Evolutionary conservation across 495 filamentous ascomycete species (phyloP), one percentile per base, ranked within the genome.

Genomic region (Hypoxylon fragiforme): DNA sequence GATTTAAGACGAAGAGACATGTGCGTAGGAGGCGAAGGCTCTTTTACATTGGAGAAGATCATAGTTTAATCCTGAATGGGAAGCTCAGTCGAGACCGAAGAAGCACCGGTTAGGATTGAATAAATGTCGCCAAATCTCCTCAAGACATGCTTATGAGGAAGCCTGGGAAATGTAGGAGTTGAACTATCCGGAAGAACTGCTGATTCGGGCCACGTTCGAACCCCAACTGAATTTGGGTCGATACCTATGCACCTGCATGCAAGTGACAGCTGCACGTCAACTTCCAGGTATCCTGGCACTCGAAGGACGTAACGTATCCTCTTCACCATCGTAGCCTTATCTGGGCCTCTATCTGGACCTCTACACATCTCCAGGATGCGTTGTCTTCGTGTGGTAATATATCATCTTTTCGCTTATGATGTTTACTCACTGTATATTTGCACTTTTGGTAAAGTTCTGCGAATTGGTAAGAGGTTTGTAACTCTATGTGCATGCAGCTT

Each of bases 51-150:
- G 46, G 38, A 42, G 57, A 50, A 40, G 24, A 50, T 50, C 19
- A 43, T 13, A 34, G 40, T 53, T 52, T 46, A 37, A 28, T 45
- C 53, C 52, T 42, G 53, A 68, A 60, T 36, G 42, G 65, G 65
- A 50, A 68, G 56, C 46, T 63, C 48, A 9, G 59, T 54, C 40
- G 36, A 43, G 41, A 28, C 65, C 62, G 62, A 68, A 22, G 50
- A 65, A 68, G 65, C 65, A 49, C 65, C 62, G 64, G 43, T 35
- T 20, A 63, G 50, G 54, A 54, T 43, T 39, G 57, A 44, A 58
- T 50, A 56, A 41, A 42, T 60, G 20, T 31, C 38, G 57, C n/a
- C 20, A 48, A 46, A 47, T 46, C 46, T 30, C 45, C 40, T 30
- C 11, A 14, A 54, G 34, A 35, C 50, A 50, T 50, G 28, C 26